phyloP scores from a whole-genome alignment of 495 filamentous ascomycete species.

The Astrocystis sublimbata region DNA sequence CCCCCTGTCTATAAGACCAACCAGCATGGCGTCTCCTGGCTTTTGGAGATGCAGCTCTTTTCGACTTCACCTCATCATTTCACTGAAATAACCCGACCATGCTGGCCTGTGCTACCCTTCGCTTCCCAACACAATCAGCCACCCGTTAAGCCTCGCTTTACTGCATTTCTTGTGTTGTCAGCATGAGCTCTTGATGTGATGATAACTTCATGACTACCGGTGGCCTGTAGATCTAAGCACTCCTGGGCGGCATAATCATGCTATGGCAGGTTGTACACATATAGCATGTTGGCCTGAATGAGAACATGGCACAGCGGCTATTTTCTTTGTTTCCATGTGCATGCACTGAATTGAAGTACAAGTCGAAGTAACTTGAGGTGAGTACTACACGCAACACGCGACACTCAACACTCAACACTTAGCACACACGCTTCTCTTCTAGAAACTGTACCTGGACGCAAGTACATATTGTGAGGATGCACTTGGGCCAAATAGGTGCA shows the following conservation, averaged over 20 bases:
- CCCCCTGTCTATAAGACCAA: constrained; percentile 36
- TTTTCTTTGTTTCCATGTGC: not conserved
- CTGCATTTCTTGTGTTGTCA: not conserved
- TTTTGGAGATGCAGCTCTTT: constrained; percentile 37
- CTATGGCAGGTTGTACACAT: too few species aligned
- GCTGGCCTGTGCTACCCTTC: constrained; percentile 8
- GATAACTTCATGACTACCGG: not conserved
- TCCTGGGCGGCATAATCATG: constrained; percentile 14
- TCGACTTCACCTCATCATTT: constrained; percentile 41
- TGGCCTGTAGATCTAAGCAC: too few species aligned
- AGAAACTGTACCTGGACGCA: too few species aligned
- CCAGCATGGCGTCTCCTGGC: constrained; percentile 33
- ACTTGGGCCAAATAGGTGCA: not conserved
- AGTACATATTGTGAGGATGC: too few species aligned
- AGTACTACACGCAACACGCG: too few species aligned
- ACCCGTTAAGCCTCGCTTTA: not conserved
- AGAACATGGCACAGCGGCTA: constrained; percentile 1
- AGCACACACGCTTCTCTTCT: too few species aligned
- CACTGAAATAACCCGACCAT: constrained; percentile 7
- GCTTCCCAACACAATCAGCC: not conserved
- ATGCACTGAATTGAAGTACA: not conserved
- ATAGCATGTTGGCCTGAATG: not conserved
- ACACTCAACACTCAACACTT: too few species aligned
- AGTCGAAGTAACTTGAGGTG: not conserved
- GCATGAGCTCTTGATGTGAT: not conserved